These are phyloP conservation scores for Triticum urartu DNA, from an alignment of 176 grass and related monocot species.

Conservation along the genomic window DNA sequence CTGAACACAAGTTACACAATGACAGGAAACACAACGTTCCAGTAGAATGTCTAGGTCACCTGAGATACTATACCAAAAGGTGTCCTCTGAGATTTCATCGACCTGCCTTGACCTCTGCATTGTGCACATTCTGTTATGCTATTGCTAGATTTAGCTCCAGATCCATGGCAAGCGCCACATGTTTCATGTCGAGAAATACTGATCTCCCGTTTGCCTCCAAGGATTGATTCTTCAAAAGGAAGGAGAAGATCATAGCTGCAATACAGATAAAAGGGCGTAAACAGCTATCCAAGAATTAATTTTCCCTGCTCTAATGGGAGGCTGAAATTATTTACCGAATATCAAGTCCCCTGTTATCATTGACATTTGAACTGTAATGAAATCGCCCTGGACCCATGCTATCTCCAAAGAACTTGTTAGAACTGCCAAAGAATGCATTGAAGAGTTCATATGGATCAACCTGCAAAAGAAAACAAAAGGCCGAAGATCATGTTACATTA, in stretches of 20 bases:
- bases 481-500: neutral
- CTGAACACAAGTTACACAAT: conserved; percentile 1
- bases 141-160: conserved; percentile 72
- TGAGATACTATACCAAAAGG: conserved; percentile 89
- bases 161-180: conserved; percentile 63
- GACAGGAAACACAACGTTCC: conserved; percentile 11
- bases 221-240: conserved; percentile 93
- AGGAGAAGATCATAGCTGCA: conserved; percentile 70
- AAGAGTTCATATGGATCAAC: conserved; percentile 91
- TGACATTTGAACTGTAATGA: conserved; percentile 48
- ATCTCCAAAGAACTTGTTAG: conserved; percentile 59
- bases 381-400: conserved; percentile 47
- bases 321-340: conserved; percentile 52
- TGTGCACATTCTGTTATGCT: conserved; percentile 53
- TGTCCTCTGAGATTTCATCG: conserved; percentile 70
- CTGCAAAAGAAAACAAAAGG: conserved; percentile 42
- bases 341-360: conserved; percentile 52
- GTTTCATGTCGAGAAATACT: conserved; percentile 54
- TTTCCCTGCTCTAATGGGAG: neutral
- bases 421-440: conserved; percentile 70
- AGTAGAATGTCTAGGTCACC: conserved; percentile 37
- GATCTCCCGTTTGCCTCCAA: conserved; percentile 53
- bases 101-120: conserved; percentile 76
- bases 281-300: neutral
- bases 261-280: conserved; percentile 25